A percentile compares a stretch with the other conserved stretches of the same genome.
These are phyloP conservation scores for Kluyveromyces sp. DNA, from an alignment of 1,139 yeast species.

Conservation along the genomic window DNA sequence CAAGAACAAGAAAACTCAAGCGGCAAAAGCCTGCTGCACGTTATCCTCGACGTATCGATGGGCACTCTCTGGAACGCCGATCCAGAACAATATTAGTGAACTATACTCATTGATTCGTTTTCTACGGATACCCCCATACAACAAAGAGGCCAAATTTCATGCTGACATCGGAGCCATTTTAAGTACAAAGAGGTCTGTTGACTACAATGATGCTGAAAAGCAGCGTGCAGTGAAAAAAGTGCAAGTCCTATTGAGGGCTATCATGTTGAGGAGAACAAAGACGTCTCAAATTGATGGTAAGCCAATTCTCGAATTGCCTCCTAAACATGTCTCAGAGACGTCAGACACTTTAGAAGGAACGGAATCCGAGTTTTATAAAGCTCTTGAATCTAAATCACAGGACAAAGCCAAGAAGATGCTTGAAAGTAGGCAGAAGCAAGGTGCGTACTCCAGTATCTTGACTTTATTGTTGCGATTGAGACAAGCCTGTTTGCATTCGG, in stretches of 20 bases:
- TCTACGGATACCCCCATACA: conserved; percentile 60
- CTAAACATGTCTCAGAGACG: conserved; percentile 46
- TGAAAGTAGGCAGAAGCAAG: conserved; percentile 29
- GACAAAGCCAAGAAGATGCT: conserved; percentile 44
- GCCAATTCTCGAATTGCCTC: conserved; percentile 67
- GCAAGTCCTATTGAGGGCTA: conserved; percentile 69
- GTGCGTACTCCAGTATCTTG: conserved; percentile 54
- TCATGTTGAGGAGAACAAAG: conserved; percentile 75
- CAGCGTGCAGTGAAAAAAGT: conserved; percentile 51
- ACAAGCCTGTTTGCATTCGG: conserved; percentile 86
- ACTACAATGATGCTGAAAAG: conserved; percentile 32
- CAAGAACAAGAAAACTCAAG: conserved; percentile 63
- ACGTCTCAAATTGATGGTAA: conserved; percentile 69
- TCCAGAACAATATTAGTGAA: conserved; percentile 81
- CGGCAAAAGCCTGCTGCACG: conserved; percentile 60
- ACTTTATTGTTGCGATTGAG: conserved; percentile 71
- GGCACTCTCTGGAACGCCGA: conserved; percentile 92
- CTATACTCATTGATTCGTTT: conserved; percentile 71
- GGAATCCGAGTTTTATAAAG: conserved; percentile 51
- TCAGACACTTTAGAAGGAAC: conserved; percentile 44
- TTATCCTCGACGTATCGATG: conserved; percentile 53
- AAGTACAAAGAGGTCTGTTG: conserved; percentile 32
- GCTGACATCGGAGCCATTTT: conserved; percentile 55
- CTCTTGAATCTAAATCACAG: conserved; percentile 54
- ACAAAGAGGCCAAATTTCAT: conserved; percentile 51